Base-by-base conservation (phyloP, 176 grass and related monocot species). In the Avena insularis region DNA sequence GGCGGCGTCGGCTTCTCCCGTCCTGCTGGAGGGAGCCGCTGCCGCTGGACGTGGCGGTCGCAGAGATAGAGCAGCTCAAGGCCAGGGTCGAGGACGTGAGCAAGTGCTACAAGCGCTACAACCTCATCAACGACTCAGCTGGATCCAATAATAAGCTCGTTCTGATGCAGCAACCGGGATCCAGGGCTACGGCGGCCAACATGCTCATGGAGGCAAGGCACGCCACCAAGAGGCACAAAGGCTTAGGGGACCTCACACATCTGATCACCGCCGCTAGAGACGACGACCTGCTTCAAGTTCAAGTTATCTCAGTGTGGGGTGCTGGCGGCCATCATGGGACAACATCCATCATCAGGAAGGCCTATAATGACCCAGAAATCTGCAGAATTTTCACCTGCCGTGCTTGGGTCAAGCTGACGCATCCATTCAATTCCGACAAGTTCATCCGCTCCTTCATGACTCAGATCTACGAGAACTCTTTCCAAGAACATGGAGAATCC, bases 301-400 rank as follows among this genome's bases (percentile, higher is more conserved):
- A 49, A 10, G 47, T 49, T 49, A 72, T 89, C 14, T 71, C 90
- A 0, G 23, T 91, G 9, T 62, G 55, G 4, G 86, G 82, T 9
- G 47, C 83, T 0, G 27, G 35, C 16, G 17, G 71, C 15, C 53
- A 33, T 0, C 1, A 62, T 1, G 33, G 33, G 33, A 33, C 33
- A 33, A 33, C 33, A 33, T 33, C 33, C 33, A 33, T 33, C 33
- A 33, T 33, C 33, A 1, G 33, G 33, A 33, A 33, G 33, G 33
- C 33, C 33, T 33, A 33, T 33, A 33, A 33, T 33, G 33, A 33
- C 33, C 33, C 33, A 33, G 33, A 33, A 33, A 33, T 33, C 33
- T 33, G 33, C 33, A 82, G 71, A 0, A 78, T 23, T 0, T 86
- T 90, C 47, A 0, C 67, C 1, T 46, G 19, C 50, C 36, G 57